A percentile compares a stretch with the other conserved stretches of the same genome.
phyloP scores from a whole-genome alignment of 2,329 filamentous ascomycete genomes.

The Apiospora phragmitis region DNA sequence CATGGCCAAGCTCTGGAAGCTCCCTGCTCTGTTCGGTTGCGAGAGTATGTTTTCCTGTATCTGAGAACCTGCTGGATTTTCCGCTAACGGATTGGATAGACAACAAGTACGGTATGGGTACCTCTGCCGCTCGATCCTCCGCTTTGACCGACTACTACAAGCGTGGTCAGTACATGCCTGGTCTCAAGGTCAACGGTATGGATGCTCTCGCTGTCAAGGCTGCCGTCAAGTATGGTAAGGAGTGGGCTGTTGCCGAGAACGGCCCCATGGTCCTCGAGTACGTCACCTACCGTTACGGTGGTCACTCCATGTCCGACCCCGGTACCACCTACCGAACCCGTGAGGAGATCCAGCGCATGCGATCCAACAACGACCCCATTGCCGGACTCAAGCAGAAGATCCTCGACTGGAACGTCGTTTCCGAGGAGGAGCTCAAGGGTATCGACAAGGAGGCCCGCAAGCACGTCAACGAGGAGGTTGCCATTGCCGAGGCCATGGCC shows the following conservation, averaged over 20 bases:
- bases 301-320: constrained; percentile 99
- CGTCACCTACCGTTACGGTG: constrained; percentile 98
- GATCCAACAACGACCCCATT: constrained; percentile 97
- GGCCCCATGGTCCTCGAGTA: constrained; percentile 97
- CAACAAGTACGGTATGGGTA: constrained; percentile 99
- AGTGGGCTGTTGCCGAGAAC: constrained; percentile 80
- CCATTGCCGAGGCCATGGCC: constrained; percentile 84
- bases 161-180: constrained; percentile 98
- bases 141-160: constrained; percentile 99
- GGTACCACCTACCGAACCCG: constrained; percentile 98
- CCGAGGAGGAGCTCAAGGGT: constrained; percentile 92
- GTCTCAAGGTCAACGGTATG: constrained; percentile 99
- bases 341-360: constrained; percentile 99
- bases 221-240: constrained; percentile 89
- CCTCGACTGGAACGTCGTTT: constrained; percentile 88
- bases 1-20: constrained; percentile 99
- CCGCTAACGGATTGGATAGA: constrained; percentile 54
- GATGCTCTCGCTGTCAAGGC: constrained; percentile 98
- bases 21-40: constrained; percentile 94
- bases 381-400: constrained; percentile 98
- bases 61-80: not conserved
- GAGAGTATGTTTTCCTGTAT: constrained; percentile 71
- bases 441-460: constrained; percentile 92
- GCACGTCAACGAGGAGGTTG: constrained; percentile 87
- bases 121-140: constrained; percentile 87